Evolutionary conservation across 1,284 basidiomycete species (phyloP).

Genomic region (Takashimella tepidaria): DNA sequence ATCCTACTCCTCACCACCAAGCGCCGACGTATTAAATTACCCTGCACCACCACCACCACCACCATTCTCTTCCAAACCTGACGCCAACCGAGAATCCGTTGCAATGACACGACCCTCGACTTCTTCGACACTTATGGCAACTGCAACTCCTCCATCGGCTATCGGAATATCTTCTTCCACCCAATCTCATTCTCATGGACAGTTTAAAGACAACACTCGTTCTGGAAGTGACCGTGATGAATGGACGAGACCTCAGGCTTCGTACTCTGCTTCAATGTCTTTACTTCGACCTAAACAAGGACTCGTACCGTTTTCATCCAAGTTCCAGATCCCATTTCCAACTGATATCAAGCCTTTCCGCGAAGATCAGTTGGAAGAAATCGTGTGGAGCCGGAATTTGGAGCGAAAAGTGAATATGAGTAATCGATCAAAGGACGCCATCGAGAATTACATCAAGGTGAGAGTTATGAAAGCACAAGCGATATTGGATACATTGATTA

Average conservation of each 20-base stretch:
- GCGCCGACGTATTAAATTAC: background rate
- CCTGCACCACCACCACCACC: constrained; percentile 14
- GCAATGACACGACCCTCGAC: background rate
- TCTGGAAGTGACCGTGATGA: background rate
- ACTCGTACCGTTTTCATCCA: constrained; percentile 13
- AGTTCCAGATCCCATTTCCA: constrained; percentile 35
- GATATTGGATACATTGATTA: too few species aligned
- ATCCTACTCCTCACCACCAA: constrained; percentile 70
- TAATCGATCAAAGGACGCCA: constrained; percentile 6
- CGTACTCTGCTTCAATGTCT: constrained; percentile 7
- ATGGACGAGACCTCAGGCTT: background rate
- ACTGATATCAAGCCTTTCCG: constrained; percentile 56
- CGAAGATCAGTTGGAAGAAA: constrained; percentile 58
- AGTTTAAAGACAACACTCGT: too few species aligned
- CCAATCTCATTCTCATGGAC: background rate
- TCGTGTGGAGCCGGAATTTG: constrained; percentile 42
- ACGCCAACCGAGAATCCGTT: background rate
- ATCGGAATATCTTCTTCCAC: background rate
- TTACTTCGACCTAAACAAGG: constrained; percentile 7
- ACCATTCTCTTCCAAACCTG: constrained; percentile 11
- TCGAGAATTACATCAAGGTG: constrained; percentile 52
- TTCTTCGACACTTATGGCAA: background rate
- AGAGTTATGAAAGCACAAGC: too few species aligned
- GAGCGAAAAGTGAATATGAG: background rate
- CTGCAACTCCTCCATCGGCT: background rate